These are phyloP conservation scores for Bifiguratus adelaidae DNA, from an alignment of 192 early-diverging fungal genomes.

Conservation along the genomic window DNA sequence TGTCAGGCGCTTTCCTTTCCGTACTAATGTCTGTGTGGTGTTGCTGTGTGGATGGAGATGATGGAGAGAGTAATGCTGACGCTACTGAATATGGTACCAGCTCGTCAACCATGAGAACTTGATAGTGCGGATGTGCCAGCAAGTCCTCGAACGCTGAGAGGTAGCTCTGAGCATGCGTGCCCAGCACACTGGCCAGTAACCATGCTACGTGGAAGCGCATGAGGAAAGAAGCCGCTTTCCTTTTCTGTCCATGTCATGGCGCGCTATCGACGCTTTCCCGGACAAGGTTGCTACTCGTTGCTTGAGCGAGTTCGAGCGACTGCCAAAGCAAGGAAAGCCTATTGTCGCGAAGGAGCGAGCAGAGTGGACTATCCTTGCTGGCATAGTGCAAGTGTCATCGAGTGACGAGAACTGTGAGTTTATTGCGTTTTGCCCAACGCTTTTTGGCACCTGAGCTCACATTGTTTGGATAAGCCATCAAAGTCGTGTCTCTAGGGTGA, in stretches of 20 bases:
- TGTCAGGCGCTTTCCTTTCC: not conserved
- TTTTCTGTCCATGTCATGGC: too few relatives aligned
- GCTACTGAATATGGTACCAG: not conserved
- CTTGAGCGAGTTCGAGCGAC: constrained; percentile 33
- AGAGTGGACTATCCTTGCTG: constrained; percentile 86
- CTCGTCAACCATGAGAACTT: constrained; percentile 15
- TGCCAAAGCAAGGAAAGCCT: constrained; percentile 76
- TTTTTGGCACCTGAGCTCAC: too few relatives aligned
- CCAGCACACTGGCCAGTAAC: too few relatives aligned
- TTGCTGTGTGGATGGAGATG: not conserved
- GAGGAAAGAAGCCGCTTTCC: too few relatives aligned
- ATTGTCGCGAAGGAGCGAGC: constrained; percentile 25
- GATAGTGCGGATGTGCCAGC: constrained; percentile 31
- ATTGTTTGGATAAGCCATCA: constrained; percentile 17
- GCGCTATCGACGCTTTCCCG: constrained; percentile 12
- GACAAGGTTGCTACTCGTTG: constrained; percentile 37
- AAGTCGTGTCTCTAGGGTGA: constrained; percentile 38
- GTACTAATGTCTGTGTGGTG: not conserved
- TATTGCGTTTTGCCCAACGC: too few relatives aligned
- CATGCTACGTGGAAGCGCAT: too few relatives aligned
- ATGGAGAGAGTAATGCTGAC: not conserved
- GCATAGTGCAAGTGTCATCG: constrained; percentile 37
- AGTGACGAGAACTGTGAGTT: not conserved
- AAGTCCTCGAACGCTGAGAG: too few relatives aligned
- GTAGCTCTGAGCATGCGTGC: too few relatives aligned